phyloP scores from a whole-genome alignment of 768 basidiomycete genomes.

The Hydnomerulius pinastri region DNA sequence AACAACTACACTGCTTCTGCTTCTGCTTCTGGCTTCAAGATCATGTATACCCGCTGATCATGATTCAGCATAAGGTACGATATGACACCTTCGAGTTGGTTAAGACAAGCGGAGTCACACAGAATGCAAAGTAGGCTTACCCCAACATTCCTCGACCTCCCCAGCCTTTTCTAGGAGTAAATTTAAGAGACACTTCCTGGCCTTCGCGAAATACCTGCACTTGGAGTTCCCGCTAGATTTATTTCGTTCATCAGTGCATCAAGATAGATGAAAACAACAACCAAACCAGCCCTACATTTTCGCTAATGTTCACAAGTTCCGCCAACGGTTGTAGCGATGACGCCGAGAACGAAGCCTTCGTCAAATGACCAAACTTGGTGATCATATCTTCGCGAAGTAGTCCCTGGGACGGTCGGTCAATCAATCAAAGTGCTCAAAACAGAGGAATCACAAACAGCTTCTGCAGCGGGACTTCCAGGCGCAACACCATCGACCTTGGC shows the following conservation, averaged over 20 bases:
- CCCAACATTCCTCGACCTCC: constrained; percentile 86
- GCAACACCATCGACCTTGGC: constrained; percentile 84
- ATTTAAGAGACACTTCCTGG: constrained; percentile 47
- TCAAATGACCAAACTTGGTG: constrained; percentile 70
- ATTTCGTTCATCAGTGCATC: constrained; percentile 8
- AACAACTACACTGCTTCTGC: neutral
- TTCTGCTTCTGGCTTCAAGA: neutral
- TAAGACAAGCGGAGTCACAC: constrained; percentile 1
- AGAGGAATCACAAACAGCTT: constrained; percentile 60
- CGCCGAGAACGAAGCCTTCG: constrained; percentile 50
- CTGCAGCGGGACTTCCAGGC: constrained; percentile 77
- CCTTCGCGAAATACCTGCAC: constrained; percentile 59
- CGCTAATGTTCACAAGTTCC: constrained; percentile 69
- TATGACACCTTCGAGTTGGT: constrained; percentile 52
- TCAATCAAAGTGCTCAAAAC: neutral
- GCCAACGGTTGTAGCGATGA: constrained; percentile 70
- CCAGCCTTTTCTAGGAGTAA: constrained; percentile 78
- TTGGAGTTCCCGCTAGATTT: constrained; percentile 52
- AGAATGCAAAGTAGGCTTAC: constrained; percentile 40
- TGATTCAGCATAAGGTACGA: constrained; percentile 48
- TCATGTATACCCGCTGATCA: neutral
- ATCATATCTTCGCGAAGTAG: constrained; percentile 70
- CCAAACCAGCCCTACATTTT: constrained; percentile 63
- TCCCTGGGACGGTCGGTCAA: constrained; percentile 46
- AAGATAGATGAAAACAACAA: neutral